Evolutionary conservation across 2,329 filamentous ascomycete species (phyloP), one percentile per base, ranked within the genome.

Genomic region (Incumbomyces lentus): DNA sequence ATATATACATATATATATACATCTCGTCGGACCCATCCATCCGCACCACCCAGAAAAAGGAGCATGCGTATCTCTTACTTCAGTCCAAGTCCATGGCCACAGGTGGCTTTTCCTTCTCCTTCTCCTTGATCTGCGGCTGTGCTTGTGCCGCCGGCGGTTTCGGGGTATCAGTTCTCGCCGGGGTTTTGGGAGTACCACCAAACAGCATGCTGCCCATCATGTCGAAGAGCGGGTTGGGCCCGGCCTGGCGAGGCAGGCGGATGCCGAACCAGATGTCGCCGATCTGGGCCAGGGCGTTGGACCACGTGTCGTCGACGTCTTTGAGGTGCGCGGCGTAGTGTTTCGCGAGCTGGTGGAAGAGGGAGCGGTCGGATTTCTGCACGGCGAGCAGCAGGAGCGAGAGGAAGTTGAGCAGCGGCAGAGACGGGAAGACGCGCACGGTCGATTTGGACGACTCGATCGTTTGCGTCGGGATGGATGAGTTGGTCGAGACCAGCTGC

Each of bases 191-290:
- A 19, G 79, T 82, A 16, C 80, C 82, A 16, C 87, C 87, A 40
- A 89, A 89, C 60, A 98, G 85, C 73, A 98, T 79, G 52, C 81
- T 89, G 40, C 88, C 89, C 85, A 98, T 93, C 89, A 98, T 96
- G 63, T 98, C 92, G 67, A 96, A 79, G 64, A 98, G 71, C 2
- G 89, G 89, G 64, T 96, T 96, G 14, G 31, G 36, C 2, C 52
- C 50, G 53, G 82, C 84, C 70, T 95, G 87, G 59, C 84, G 77
- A 39, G 89, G 90, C 61, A 88, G 82, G 69, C 81, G 78, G 63
- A 98, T 93, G 31, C 81, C 81, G 68, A 98, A 98, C 71, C 96
- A 98, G 79, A 95, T 89, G 70, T 98, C 90, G 40, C 84, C 90
- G 58, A 98, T 82, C 64, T 86, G 81, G 57, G 88, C 83, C 50